Evolutionary conservation across 2,329 filamentous ascomycete genomes (phyloP).

Genomic region (Xylariaceae sp.): DNA sequence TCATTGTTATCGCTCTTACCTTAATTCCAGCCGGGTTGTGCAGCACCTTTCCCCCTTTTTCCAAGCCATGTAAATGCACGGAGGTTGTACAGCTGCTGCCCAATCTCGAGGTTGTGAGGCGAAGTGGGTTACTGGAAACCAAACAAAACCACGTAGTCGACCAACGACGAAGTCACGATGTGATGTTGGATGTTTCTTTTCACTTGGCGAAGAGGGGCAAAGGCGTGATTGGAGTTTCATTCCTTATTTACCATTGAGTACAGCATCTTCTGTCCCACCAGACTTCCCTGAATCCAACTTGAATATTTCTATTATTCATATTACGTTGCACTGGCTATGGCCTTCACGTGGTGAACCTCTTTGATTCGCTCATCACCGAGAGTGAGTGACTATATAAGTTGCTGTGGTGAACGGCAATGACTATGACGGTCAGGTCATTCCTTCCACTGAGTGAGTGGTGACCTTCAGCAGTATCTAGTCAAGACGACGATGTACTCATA

Average conservation of each 20-base stretch:
- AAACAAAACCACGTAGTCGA: conserved; percentile 3
- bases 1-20: not conserved
- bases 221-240: conserved; percentile 20
- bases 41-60: not conserved
- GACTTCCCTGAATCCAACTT: not conserved
- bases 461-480: conserved; percentile 16
- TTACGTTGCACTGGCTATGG: not conserved
- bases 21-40: not conserved
- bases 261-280: not conserved
- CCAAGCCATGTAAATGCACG: not conserved
- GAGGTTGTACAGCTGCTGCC: not conserved
- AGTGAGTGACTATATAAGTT: no score
- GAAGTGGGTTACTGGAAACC: not conserved
- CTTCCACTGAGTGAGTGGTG: no score
- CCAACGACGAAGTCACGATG: conserved; percentile 18
- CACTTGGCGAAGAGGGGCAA: conserved; percentile 15
- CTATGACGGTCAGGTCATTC: no score
- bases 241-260: conserved; percentile 15
- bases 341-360: no score
- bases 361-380: no score
- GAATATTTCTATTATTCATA: not conserved
- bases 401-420: no score
- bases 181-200: conserved; percentile 14
- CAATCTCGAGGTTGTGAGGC: conserved; percentile 3
- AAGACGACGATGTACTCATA: no score